Evolutionary conservation across 1,284 basidiomycete species (phyloP).

Genomic region (Malassezia sympodialis): DNA sequence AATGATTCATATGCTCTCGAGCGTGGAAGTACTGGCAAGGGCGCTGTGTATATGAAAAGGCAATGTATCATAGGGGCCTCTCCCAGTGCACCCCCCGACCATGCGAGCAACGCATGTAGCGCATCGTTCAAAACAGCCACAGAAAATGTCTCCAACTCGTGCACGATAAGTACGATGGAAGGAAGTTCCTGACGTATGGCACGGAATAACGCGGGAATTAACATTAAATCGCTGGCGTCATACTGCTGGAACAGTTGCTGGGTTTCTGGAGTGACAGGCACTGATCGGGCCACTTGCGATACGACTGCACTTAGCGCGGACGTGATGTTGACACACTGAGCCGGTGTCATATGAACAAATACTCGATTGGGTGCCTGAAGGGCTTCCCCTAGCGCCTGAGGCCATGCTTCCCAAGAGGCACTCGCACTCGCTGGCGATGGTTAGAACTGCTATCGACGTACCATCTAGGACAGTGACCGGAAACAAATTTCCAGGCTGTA

Average conservation of each 20-base stretch:
- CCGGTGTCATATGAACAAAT: not conserved
- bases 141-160: constrained; percentile 5
- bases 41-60: constrained; percentile 4
- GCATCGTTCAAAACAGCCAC: constrained; percentile 10
- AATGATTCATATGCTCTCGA: not conserved
- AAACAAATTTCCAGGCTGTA: not conserved
- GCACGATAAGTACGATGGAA: not conserved
- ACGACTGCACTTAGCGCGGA: not conserved
- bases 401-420: not conserved
- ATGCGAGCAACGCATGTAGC: not conserved
- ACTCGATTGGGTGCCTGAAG: not conserved
- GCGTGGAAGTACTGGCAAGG: constrained; percentile 5
- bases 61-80: not conserved
- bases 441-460: not conserved
- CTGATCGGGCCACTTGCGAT: not conserved
- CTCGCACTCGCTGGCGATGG: not conserved
- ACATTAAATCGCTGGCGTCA: constrained; percentile 4
- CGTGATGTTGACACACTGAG: constrained; percentile 7
- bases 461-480: not conserved
- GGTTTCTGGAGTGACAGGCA: not conserved
- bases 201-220: not conserved
- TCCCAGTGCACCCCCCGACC: not conserved
- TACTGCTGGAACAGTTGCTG: not conserved
- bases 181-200: not conserved
- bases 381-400: not conserved